These are phyloP conservation scores for Dendrobium nobile DNA, from an alignment of 106 monocot genomes.

Conservation along the genomic window DNA sequence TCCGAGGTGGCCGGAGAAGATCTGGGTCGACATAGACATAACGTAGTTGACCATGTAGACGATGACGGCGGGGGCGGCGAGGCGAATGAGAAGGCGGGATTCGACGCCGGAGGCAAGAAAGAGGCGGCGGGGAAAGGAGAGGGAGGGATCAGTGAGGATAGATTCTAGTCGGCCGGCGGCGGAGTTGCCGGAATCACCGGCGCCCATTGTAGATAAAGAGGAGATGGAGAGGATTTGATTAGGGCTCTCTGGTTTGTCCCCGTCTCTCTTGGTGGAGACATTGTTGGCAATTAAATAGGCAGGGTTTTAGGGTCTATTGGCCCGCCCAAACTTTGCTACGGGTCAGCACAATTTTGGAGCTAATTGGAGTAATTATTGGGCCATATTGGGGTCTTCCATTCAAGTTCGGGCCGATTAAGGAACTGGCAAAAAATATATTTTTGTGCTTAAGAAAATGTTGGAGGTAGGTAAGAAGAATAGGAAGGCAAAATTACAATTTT, in stretches of 20 bases:
- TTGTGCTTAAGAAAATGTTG: too few species aligned
- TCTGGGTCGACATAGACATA: slow-evolving; percentile 75
- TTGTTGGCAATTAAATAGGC: neutral
- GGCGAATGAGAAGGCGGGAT: slow-evolving; percentile 33
- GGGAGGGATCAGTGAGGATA: slow-evolving; percentile 33
- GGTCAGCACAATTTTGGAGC: too few species aligned
- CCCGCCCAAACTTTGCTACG: too few species aligned
- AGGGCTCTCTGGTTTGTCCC: too few species aligned
- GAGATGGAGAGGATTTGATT: too few species aligned
- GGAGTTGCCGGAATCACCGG: slow-evolving; percentile 12
- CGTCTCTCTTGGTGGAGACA: neutral
- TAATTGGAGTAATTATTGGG: too few species aligned
- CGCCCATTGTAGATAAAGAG: neutral
- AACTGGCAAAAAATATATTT: too few species aligned
- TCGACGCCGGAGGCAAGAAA: slow-evolving; percentile 32
- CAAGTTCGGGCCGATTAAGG: too few species aligned
- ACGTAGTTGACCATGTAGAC: slow-evolving; percentile 89
- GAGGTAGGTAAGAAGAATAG: too few species aligned
- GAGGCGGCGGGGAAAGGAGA: slow-evolving; percentile 19
- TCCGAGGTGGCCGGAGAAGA: slow-evolving; percentile 77
- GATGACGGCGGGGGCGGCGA: slow-evolving; percentile 61
- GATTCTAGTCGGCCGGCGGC: slow-evolving; percentile 28
- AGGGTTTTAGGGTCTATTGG: too few species aligned
- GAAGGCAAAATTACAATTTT: too few species aligned
- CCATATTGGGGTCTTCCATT: too few species aligned